These are phyloP conservation scores for Sedum album DNA, from an alignment of 164 flowering plant species.

Conservation along the genomic window DNA sequence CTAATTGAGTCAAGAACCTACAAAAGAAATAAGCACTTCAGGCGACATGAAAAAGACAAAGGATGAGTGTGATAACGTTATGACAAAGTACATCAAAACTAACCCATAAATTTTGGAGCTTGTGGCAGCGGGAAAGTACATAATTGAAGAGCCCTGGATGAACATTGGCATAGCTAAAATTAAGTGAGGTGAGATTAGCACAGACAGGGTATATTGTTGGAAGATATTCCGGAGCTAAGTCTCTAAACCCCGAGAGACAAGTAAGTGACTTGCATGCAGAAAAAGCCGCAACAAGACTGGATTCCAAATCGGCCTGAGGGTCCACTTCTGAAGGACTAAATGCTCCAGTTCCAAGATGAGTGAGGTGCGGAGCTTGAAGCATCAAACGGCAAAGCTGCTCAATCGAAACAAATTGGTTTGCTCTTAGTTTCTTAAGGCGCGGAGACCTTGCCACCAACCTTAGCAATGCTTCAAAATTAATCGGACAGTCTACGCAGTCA, in stretches of 20 bases:
- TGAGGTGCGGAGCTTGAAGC: constrained; percentile 73
- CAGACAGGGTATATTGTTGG: constrained; percentile 65
- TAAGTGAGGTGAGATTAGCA: constrained; percentile 67
- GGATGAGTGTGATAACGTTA: neutral
- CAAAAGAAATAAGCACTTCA: neutral
- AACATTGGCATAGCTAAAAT: constrained; percentile 76
- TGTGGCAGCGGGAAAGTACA: constrained; percentile 58
- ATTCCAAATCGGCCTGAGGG: constrained; percentile 39
- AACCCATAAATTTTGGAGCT: constrained; percentile 78
- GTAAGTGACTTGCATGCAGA: constrained; percentile 52
- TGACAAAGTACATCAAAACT: constrained; percentile 9
- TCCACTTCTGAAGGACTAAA: constrained; percentile 29
- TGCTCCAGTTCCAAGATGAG: constrained; percentile 83
- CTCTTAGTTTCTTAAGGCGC: constrained; percentile 50
- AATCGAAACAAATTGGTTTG: constrained; percentile 49
- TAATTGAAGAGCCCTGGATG: constrained; percentile 50
- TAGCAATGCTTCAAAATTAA: constrained; percentile 63
- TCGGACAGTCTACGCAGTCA: constrained; percentile 60
- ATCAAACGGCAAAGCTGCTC: constrained; percentile 52
- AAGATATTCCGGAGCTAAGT: constrained; percentile 44
- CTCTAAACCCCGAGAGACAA: constrained; percentile 81
- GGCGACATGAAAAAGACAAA: constrained; percentile 4
- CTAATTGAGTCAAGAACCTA: constrained; percentile 76
- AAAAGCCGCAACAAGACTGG: constrained; percentile 50
- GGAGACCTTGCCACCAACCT: constrained; percentile 66